Evolutionary conservation across 169 alveolate genomes (phyloP).

Genomic region (Cryptosporidium tyzzeri): DNA sequence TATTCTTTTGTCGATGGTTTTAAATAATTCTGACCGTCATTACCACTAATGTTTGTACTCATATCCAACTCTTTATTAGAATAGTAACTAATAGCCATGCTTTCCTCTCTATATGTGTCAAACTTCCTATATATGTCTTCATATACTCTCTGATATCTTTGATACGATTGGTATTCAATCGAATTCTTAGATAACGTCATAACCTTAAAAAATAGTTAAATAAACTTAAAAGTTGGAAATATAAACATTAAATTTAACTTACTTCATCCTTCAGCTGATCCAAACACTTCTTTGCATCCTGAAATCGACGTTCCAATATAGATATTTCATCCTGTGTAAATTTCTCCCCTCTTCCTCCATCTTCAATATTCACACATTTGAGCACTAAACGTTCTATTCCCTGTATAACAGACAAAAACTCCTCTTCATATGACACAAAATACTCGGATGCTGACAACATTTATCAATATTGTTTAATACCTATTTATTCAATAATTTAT

Average conservation of each 20-base stretch:
- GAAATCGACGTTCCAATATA: conserved; percentile 22
- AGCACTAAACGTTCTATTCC: conserved; percentile 22
- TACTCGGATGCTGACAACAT: conserved; percentile 70
- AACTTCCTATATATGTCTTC: conserved; percentile 24
- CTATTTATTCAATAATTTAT: background rate
- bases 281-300: conserved; percentile 37
- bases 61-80: background rate
- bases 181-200: conserved; percentile 52
- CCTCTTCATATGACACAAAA: conserved; percentile 60
- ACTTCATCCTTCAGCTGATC: conserved; percentile 51
- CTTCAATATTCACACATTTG: conserved; percentile 6
- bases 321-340: conserved; percentile 18
- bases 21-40: conserved; percentile 9
- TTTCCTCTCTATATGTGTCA: conserved; percentile 29
- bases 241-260: conserved; percentile 1
- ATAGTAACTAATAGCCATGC: background rate
- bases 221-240: background rate
- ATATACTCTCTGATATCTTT: conserved; percentile 37
- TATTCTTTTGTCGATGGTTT: conserved; percentile 13
- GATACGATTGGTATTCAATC: conserved; percentile 44
- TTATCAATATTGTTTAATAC: background rate
- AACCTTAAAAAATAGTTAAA: conserved; percentile 5
- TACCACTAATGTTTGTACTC: background rate
- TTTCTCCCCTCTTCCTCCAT: conserved; percentile 1
- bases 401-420: conserved; percentile 49